Conservation (phyloP, 352 stramenopile genomes). For the Chloridella minuta region DNA sequence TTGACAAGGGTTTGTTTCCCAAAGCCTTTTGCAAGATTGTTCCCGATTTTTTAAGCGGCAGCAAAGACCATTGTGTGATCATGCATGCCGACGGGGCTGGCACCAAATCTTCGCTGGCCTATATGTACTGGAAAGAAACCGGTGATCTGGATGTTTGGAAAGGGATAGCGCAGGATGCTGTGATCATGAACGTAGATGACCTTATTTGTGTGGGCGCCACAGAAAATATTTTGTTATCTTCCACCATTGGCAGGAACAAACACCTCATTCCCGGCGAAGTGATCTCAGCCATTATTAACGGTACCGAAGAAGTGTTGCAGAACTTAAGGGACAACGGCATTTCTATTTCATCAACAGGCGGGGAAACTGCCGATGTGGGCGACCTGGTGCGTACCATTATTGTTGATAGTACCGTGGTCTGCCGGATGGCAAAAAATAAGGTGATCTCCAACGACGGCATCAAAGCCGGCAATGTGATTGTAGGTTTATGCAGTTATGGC, state of each 20-base stretch:
- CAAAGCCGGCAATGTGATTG: conserved; percentile 22
- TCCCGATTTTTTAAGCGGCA: conserved; percentile 21
- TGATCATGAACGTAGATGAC: conserved; percentile 26
- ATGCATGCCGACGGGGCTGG: conserved; percentile 25
- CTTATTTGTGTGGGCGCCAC: conserved; percentile 23
- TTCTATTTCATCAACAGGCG: conserved; percentile 21
- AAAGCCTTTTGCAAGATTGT: conserved; percentile 25
- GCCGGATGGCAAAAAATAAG: conserved; percentile 20
- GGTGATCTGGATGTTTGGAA: conserved; percentile 24
- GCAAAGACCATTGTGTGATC: conserved; percentile 22
- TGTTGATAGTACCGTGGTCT: conserved; percentile 24
- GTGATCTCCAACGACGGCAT: conserved; percentile 24
- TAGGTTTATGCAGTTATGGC: conserved; percentile 22
- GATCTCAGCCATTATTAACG: conserved; percentile 25
- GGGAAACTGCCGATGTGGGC: conserved; percentile 24
- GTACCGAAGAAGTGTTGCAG: conserved; percentile 22
- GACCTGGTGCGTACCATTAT: conserved; percentile 25
- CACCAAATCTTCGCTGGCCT: conserved; percentile 23
- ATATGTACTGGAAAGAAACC: conserved; percentile 27
- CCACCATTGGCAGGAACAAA: conserved; percentile 25
- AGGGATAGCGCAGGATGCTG: conserved; percentile 24
- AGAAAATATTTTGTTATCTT: conserved; percentile 24
- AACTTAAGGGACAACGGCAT: conserved; percentile 22
- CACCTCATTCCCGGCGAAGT: conserved; percentile 23
- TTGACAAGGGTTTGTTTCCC: conserved; percentile 25